A percentile compares a stretch with the other conserved stretches of the same genome.
Evolutionary conservation across 768 basidiomycete species (phyloP).

Genomic region (Tylopilus sp.): DNA sequence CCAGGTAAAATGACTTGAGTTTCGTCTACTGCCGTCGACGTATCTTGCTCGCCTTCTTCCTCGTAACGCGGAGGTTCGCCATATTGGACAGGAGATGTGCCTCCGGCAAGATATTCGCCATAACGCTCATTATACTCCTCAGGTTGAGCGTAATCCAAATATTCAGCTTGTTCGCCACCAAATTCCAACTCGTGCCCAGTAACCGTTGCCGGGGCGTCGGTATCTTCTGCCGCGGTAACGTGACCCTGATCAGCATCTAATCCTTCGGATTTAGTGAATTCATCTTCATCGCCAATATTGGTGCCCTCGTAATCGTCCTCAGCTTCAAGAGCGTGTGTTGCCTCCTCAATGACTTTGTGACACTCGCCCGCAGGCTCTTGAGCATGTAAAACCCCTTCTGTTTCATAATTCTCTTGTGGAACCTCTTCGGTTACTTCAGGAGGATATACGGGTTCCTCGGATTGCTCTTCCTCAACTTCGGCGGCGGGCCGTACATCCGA

Average conservation of each 20-base stretch:
- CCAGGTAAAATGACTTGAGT: constrained; percentile 7
- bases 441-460: constrained; percentile 1
- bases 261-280: constrained; percentile 13
- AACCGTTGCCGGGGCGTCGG: constrained; percentile 11
- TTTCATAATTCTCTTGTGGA: constrained; percentile 8
- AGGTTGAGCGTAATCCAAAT: constrained; percentile 29
- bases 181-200: constrained; percentile 13
- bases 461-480: constrained; percentile 3
- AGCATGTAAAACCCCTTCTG: background rate
- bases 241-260: constrained; percentile 32
- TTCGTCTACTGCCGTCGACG: constrained; percentile 19
- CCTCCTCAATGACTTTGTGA: constrained; percentile 15
- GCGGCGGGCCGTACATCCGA: background rate
- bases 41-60: constrained; percentile 22
- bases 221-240: constrained; percentile 19
- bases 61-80: constrained; percentile 21
- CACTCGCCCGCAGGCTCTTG: constrained; percentile 17
- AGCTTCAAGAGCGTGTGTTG: constrained; percentile 15
- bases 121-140: constrained; percentile 37
- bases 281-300: constrained; percentile 17
- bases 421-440: constrained; percentile 4
- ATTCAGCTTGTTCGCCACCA: constrained; percentile 33
- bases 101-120: constrained; percentile 31
- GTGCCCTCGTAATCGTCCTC: constrained; percentile 21
- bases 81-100: constrained; percentile 10